Base-by-base conservation (phyloP, 1,139 yeast genomes). In the Nakaseomyces nivariensis region DNA sequence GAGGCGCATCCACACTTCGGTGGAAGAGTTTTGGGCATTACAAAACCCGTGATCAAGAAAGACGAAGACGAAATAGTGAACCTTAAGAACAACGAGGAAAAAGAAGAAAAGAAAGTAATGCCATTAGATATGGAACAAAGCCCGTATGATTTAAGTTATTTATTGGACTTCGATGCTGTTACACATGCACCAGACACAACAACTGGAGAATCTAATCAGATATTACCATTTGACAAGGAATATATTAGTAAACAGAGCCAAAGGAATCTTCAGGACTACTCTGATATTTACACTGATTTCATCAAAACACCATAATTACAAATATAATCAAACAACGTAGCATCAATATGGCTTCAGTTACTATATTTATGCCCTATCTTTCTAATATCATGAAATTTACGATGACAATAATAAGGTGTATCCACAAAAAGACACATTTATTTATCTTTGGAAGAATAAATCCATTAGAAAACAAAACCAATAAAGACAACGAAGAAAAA, bases 91-190 rank as follows among this genome's bases (percentile, higher is more conserved):
- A n/a, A 41, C 24, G 25, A 27, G 25, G n/a, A 27, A 4, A 41
- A 13, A 13, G 25, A 41, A 4, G 44, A 41, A 11, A 13, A 41
- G 25, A 27, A 11, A n/a, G 13, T 41, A 5, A 29, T 27, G 25
- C 44, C 44, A 4, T 22, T 58, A 24, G 62, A 58, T 42, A 38
- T 52, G 45, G 62, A 58, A 40, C 62, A 58, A 48, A 51, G 56
- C 43, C 47, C 54, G 29, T 47, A 50, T 24, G 37, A 26, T 22
- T 32, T 48, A 26, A 29, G 25, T n/a, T 41, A 41, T 11, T 11
- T 41, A 13, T 11, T 41, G 7, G 34, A 27, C 4, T 41, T 41
- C n/a, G 44, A 41, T n/a, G 44, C 44, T 7, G 44, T 27, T 6
- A 27, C 44, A n/a, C 42, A 38, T 25, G 42, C 42, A 8, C 42